These are phyloP conservation scores for Pseudonitzschia delicatissima DNA, from an alignment of 108 stramenopile species.

Conservation along the genomic window DNA sequence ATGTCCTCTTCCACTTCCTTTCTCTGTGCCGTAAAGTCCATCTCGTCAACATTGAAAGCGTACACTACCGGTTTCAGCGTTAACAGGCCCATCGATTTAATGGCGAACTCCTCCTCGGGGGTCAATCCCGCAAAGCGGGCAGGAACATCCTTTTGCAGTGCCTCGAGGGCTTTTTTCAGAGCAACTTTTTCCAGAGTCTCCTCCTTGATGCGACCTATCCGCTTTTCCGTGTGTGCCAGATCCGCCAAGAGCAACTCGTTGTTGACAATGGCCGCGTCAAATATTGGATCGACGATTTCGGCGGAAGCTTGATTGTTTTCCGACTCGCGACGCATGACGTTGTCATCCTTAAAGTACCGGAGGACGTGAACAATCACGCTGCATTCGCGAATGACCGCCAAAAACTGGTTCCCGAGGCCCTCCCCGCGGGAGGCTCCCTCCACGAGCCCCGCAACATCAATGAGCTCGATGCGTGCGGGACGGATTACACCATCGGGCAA, in stretches of 20 bases:
- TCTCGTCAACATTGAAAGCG: slow-evolving; percentile 92
- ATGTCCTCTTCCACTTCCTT: slow-evolving; percentile 40
- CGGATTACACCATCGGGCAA: slow-evolving; percentile 33
- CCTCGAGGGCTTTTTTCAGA: slow-evolving; percentile 49
- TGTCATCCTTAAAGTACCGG: slow-evolving; percentile 65
- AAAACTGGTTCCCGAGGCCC: slow-evolving; percentile 94
- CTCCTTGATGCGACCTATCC: slow-evolving; percentile 42
- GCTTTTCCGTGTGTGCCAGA: slow-evolving; percentile 81
- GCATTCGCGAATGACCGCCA: slow-evolving; percentile 82
- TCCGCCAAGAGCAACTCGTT: slow-evolving; percentile 88
- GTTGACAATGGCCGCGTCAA: slow-evolving; percentile 88
- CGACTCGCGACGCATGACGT: slow-evolving; percentile 23
- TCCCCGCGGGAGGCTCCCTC: slow-evolving; percentile 89
- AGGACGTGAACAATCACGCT: slow-evolving; percentile 85
- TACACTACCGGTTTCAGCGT: slow-evolving; percentile 86
- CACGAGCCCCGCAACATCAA: slow-evolving; percentile 95
- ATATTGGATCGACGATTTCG: slow-evolving; percentile 77
- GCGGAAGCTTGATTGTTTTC: background rate
- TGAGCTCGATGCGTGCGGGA: slow-evolving; percentile 77
- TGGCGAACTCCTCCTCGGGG: slow-evolving; percentile 31
- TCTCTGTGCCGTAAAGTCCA: slow-evolving; percentile 46
- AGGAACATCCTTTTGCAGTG: slow-evolving; percentile 58
- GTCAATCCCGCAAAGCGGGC: slow-evolving; percentile 60
- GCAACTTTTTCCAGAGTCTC: slow-evolving; percentile 53
- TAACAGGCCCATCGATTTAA: slow-evolving; percentile 74